phyloP scores from a whole-genome alignment of 441 rosid species.

The Adansonia gregorii region DNA sequence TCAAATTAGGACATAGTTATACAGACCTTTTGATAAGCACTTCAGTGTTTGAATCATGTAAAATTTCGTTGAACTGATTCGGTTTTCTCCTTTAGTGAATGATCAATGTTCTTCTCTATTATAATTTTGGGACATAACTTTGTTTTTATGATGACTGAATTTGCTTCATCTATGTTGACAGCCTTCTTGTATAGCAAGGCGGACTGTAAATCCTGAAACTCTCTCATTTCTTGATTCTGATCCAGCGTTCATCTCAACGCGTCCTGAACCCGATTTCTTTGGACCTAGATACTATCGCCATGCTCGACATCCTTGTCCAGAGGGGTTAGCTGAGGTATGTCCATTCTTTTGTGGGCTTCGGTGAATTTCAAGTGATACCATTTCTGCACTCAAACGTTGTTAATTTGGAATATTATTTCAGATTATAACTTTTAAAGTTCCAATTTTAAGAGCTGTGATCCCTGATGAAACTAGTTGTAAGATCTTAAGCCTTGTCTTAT shows the following conservation, averaged over 20 bases:
- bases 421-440: not conserved
- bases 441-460: not conserved
- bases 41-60: conserved; percentile 23
- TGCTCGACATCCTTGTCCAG: conserved; percentile 73
- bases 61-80: not conserved
- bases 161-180: conserved; percentile 42
- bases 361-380: too few species aligned
- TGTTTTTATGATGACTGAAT: conserved; percentile 26
- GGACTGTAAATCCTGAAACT: conserved; percentile 54
- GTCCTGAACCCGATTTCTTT: conserved; percentile 44
- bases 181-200: conserved; percentile 61
- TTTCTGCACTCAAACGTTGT: not conserved
- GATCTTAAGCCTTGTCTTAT: not conserved
- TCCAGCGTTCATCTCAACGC: conserved; percentile 36
- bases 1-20: conserved; percentile 14
- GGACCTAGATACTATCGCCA: conserved; percentile 61
- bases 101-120: conserved; percentile 3
- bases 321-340: conserved; percentile 78
- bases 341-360: not conserved
- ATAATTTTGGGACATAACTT: not conserved
- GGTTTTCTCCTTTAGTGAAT: not conserved
- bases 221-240: conserved; percentile 50
- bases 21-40: conserved; percentile 31
- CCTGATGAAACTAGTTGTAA: not conserved
- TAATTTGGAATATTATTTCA: not conserved